phyloP scores from a whole-genome alignment of 1,284 basidiomycete genomes.

The Naganishia liquefaciens region DNA sequence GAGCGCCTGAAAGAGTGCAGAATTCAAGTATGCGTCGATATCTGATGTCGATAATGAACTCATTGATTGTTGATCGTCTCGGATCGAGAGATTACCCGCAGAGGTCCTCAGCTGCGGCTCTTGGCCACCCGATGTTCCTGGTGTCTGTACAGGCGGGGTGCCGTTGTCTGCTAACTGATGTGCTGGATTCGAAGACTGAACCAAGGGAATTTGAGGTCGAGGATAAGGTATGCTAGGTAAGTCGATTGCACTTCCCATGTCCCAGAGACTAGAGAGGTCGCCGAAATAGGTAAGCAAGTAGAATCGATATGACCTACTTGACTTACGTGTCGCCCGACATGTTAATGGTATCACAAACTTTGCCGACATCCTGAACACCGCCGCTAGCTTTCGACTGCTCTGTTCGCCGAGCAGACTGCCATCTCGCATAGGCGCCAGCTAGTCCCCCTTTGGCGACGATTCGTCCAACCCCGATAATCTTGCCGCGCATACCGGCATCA shows the following conservation, averaged over 20 bases:
- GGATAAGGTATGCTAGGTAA: conserved; percentile 40
- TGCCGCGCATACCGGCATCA: conserved; percentile 37
- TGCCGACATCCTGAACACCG: conserved; percentile 47
- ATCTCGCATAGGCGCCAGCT: conserved; percentile 43
- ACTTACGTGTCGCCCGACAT: conserved; percentile 52
- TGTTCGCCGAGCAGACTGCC: conserved; percentile 29
- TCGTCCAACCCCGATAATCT: conserved; percentile 47
- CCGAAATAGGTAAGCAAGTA: conserved; percentile 23
- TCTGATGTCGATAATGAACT: conserved; percentile 57
- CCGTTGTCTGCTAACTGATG: neutral
- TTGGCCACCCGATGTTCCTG: too few relatives aligned
- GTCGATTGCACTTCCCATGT: conserved; percentile 43
- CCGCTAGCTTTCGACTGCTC: conserved; percentile 36
- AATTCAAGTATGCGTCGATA: conserved; percentile 60
- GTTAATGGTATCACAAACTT: conserved; percentile 50
- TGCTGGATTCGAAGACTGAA: neutral
- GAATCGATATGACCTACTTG: neutral
- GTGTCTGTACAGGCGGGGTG: neutral
- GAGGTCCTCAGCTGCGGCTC: neutral
- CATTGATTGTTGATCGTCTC: neutral
- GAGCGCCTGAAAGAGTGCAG: conserved; percentile 66
- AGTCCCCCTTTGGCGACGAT: conserved; percentile 47
- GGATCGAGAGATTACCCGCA: neutral
- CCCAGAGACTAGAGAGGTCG: conserved; percentile 48
- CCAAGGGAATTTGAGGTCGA: conserved; percentile 34